Conservation (phyloP, 2,329 filamentous ascomycete genomes). For the Cladophialophora exuberans region DNA sequence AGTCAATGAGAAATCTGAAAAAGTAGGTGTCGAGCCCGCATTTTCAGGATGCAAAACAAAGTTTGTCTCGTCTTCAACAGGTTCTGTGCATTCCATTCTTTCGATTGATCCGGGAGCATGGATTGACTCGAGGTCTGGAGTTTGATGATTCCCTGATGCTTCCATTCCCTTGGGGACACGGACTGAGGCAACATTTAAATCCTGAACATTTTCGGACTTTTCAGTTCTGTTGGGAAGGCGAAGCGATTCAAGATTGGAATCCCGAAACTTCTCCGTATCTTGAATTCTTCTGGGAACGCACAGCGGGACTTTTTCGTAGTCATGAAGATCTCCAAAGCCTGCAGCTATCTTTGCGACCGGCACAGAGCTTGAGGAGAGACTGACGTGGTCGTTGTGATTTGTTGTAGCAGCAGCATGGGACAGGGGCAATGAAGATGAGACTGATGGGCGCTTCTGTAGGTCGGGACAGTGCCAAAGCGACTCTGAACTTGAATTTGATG, state of each 20-base stretch:
- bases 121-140: too few species aligned
- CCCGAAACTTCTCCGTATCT: not conserved
- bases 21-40: constrained; percentile 4
- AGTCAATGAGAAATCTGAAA: constrained; percentile 23
- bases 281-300: constrained; percentile 19
- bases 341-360: constrained; percentile 15
- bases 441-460: constrained; percentile 5
- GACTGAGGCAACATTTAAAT: too few species aligned
- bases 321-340: constrained; percentile 18
- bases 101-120: too few species aligned
- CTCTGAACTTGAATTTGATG: constrained; percentile 4
- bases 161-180: too few species aligned
- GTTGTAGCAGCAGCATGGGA: constrained; percentile 1
- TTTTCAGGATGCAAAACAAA: constrained; percentile 4
- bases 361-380: not conserved
- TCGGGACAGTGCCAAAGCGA: constrained; percentile 3
- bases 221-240: too few species aligned
- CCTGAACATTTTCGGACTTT: not conserved
- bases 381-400: not conserved
- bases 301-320: constrained; percentile 23
- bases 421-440: constrained; percentile 14
- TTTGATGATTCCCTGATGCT: too few species aligned
- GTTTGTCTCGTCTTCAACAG: too few species aligned
- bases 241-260: too few species aligned
- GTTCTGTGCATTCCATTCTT: too few species aligned